These are phyloP conservation scores for Neonectria punicea DNA, from an alignment of 2,329 filamentous ascomycete genomes.

Conservation along the genomic window DNA sequence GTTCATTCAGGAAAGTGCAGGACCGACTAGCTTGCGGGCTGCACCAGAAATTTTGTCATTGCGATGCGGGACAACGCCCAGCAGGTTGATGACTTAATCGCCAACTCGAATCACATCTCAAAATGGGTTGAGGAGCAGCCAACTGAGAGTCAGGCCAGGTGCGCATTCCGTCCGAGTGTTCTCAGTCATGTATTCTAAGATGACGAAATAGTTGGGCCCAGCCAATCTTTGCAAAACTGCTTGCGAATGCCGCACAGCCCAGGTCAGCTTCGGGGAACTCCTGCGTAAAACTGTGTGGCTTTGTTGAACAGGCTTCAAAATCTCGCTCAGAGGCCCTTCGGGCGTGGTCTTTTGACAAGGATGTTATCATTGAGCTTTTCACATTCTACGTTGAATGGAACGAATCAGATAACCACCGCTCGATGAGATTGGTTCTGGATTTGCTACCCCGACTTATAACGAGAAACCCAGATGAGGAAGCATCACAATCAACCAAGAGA, in stretches of 20 bases:
- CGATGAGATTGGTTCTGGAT: slow-evolving; percentile 71
- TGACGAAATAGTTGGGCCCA: slow-evolving; percentile 46
- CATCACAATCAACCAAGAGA: slow-evolving; percentile 53
- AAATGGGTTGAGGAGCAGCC: slow-evolving; percentile 58
- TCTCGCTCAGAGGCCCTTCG: slow-evolving; percentile 56
- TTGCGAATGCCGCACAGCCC: slow-evolving; percentile 62
- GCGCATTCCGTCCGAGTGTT: slow-evolving; percentile 37
- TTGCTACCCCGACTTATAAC: slow-evolving; percentile 62
- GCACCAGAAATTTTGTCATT: slow-evolving; percentile 11
- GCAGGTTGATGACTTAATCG: slow-evolving; percentile 47
- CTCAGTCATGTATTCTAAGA: slow-evolving; percentile 39
- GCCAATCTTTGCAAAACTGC: slow-evolving; percentile 58
- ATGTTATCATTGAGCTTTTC: slow-evolving; percentile 63
- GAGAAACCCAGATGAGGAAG: slow-evolving; percentile 58
- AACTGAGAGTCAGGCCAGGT: slow-evolving; percentile 49
- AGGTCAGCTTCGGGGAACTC: slow-evolving; percentile 66
- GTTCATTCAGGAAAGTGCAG: slow-evolving; percentile 1
- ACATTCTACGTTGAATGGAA: slow-evolving; percentile 75
- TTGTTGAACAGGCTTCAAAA: slow-evolving; percentile 68
- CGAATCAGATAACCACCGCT: slow-evolving; percentile 71
- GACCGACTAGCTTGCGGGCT: slow-evolving; percentile 1
- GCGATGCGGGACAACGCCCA: slow-evolving; percentile 41
- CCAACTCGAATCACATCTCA: slow-evolving; percentile 50
- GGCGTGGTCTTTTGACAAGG: slow-evolving; percentile 62
- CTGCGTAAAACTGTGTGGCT: slow-evolving; percentile 68